A percentile compares a stretch with the other conserved stretches of the same genome.
Evolutionary conservation across 106 monocot genomes (phyloP).

Genomic region (Dioscorea dumetorum): DNA sequence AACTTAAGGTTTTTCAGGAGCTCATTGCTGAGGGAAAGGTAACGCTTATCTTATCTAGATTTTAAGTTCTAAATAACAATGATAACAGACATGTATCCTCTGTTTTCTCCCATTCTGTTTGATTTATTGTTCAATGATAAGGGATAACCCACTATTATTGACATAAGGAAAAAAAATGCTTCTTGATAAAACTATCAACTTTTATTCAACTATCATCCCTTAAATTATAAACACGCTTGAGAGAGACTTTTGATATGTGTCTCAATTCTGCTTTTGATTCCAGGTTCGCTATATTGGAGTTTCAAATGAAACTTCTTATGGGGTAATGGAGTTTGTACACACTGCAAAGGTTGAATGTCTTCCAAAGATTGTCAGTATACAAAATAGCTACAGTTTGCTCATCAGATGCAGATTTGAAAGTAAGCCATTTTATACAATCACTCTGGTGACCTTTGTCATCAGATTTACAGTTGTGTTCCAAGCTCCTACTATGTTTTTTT

Average conservation of each 20-base stretch:
- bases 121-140: too few species aligned
- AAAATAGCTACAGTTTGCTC: conserved; percentile 81
- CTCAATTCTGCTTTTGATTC: not conserved
- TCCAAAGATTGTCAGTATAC: conserved; percentile 94
- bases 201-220: too few species aligned
- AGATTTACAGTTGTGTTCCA: too few species aligned
- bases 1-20: conserved; percentile 75
- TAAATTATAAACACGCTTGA: too few species aligned
- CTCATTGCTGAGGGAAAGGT: conserved; percentile 89
- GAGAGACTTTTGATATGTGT: not conserved
- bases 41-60: conserved; percentile 1
- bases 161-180: too few species aligned
- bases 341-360: conserved; percentile 70
- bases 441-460: not conserved
- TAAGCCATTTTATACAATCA: conserved; percentile 5
- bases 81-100: too few species aligned
- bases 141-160: too few species aligned
- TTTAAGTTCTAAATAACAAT: not conserved
- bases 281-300: conserved; percentile 90
- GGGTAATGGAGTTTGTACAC: conserved; percentile 92
- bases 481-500: too few species aligned
- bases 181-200: too few species aligned
- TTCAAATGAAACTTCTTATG: conserved; percentile 96
- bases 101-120: too few species aligned
- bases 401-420: conserved; percentile 77